Evolutionary conservation across 2,329 filamentous ascomycete species (phyloP), one percentile per base, ranked within the genome.

Genomic region (Nigrograna mackinnonii): DNA sequence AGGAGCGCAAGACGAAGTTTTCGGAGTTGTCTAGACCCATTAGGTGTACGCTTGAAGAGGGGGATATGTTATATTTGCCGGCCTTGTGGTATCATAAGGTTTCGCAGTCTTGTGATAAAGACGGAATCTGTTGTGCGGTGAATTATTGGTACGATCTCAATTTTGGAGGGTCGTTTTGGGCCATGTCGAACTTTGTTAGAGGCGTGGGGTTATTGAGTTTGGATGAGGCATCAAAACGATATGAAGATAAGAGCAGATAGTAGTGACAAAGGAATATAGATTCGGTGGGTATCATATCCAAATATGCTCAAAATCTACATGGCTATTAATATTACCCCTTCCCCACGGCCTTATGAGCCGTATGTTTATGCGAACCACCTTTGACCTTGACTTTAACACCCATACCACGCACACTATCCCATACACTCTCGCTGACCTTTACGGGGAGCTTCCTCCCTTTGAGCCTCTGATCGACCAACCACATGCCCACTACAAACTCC

Each of bases 71-170:
- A 13, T 94, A 94, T 68, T 71, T 94, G 21, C 89, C 89, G 5
- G 84, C 86, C 5, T 80, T 91, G 76, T 94, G 89, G 89, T 87
- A 66, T 31, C 89, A 94, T 62, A 91, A 92, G 62, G 89, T 94
- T 4, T 83, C 80, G 5, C 89, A 94, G 61, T 83, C 79, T 2
- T 84, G 82, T 50, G 77, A 76, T 0, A 72, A 80, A 0, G 86
- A 91, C 49, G 85, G 84, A 0, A 82, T 91, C 22, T 89, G 87
- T 31, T 82, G 87, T 41, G 87, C 89, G 1, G 83, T 91, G 26
- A 94, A 94, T 58, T 92, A 92, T 65, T 94, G 89, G 86, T 91
- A 91, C 52, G 87, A 92, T 61, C 86, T 91, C 79, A 85, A 89
- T 21, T 91, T 89, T 55, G 75, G 75, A 19, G 86, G 87, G 0